These are phyloP conservation scores for Mangifera indica DNA, from an alignment of 345 rosid genomes.

Conservation along the genomic window DNA sequence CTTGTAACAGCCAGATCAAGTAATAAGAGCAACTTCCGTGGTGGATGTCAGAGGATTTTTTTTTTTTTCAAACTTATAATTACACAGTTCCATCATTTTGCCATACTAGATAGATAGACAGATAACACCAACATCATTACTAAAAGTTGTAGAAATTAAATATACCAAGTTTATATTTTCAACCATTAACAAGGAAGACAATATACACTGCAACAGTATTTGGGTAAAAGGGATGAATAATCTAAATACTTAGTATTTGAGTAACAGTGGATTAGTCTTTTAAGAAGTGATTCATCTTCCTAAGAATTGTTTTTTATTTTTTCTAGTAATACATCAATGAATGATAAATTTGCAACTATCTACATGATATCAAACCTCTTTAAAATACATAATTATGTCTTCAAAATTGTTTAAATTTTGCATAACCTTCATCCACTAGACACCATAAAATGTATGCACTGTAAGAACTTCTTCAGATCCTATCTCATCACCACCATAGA, in stretches of 20 bases:
- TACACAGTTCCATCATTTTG: no score
- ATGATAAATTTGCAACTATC: slow-evolving; percentile 4
- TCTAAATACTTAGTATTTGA: background rate
- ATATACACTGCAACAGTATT: background rate
- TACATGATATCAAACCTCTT: slow-evolving; percentile 8
- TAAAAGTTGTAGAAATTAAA: background rate
- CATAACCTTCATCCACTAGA: slow-evolving; percentile 4
- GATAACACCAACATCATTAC: background rate
- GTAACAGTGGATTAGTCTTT: background rate
- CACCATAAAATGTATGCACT: slow-evolving; percentile 30
- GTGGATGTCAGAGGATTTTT: no score
- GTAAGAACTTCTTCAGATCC: slow-evolving; percentile 73
- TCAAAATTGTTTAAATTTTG: slow-evolving; percentile 14
- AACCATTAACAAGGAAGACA: background rate
- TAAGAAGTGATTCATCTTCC: slow-evolving; percentile 4
- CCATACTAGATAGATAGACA: slow-evolving; percentile 7
- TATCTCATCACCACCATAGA: slow-evolving; percentile 74
- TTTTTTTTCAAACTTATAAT: no score
- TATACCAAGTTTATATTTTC: background rate
- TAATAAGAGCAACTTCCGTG: slow-evolving; percentile 15
- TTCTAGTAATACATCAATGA: background rate
- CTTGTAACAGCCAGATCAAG: slow-evolving; percentile 35
- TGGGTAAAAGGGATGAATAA: background rate
- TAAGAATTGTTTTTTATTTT: background rate
- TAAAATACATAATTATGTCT: background rate